Evolutionary conservation across 108 stramenopile species (phyloP).

Genomic region (Cylindrotheca closterium): DNA sequence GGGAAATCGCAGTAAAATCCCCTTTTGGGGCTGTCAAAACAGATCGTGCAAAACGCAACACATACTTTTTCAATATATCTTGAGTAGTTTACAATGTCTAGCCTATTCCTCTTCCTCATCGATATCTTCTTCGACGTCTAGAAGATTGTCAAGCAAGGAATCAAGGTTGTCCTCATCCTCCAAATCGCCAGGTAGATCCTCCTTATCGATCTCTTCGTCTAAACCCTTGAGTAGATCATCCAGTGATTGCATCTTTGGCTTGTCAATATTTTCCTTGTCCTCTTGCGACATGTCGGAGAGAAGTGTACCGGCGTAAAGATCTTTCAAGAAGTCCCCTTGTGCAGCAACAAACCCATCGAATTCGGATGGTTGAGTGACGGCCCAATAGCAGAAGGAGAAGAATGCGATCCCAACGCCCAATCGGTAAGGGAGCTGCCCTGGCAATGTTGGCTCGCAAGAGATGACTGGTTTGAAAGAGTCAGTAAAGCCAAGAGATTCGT

Average conservation of each 20-base stretch:
- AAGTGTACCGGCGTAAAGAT: constrained; percentile 97
- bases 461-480: constrained; percentile 96
- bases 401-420: constrained; percentile 89
- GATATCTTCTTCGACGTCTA: constrained; percentile 71
- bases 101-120: constrained; percentile 52
- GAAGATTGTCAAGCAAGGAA: constrained; percentile 64
- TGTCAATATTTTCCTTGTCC: constrained; percentile 97
- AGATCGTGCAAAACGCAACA: too few relatives aligned
- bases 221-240: constrained; percentile 93
- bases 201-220: constrained; percentile 77
- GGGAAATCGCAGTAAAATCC: too few relatives aligned
- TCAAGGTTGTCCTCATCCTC: constrained; percentile 79
- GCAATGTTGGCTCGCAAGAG: constrained; percentile 80
- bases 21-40: too few relatives aligned
- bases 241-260: constrained; percentile 91
- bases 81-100: constrained; percentile 11
- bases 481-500: constrained; percentile 91
- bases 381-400: constrained; percentile 96
- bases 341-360: constrained; percentile 96
- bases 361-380: constrained; percentile 97
- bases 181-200: constrained; percentile 67
- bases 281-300: constrained; percentile 93
- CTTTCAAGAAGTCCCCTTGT: constrained; percentile 97
- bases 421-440: constrained; percentile 91
- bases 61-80: not conserved